These are phyloP conservation scores for Colletotrichum phormii DNA, from an alignment of 2,329 filamentous ascomycete species.

Conservation along the genomic window DNA sequence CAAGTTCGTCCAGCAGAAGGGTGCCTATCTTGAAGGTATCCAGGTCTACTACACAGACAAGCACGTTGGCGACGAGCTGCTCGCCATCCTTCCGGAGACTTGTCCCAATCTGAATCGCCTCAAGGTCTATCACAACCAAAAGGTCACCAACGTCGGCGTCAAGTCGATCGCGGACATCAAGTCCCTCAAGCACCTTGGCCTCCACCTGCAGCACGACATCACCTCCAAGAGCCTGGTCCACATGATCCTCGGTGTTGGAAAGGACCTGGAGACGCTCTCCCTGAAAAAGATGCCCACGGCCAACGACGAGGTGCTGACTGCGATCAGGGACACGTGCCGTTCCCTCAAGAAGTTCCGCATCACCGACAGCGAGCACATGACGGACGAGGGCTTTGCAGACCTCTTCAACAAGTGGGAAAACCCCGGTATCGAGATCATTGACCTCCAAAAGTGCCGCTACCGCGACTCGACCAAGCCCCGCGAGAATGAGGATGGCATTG, in stretches of 20 bases:
- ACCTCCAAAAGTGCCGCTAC: slow-evolving; percentile 82
- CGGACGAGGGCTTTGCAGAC: slow-evolving; percentile 77
- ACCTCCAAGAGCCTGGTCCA: slow-evolving; percentile 68
- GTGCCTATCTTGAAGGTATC: slow-evolving; percentile 72
- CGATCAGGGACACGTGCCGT: slow-evolving; percentile 77
- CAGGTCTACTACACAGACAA: slow-evolving; percentile 88
- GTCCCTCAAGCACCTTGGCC: slow-evolving; percentile 78
- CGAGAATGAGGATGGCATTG: slow-evolving; percentile 73
- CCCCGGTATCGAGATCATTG: slow-evolving; percentile 74
- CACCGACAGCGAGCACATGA: slow-evolving; percentile 79
- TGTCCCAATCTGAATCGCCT: slow-evolving; percentile 79
- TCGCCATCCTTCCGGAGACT: slow-evolving; percentile 69
- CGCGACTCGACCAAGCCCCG: slow-evolving; percentile 78
- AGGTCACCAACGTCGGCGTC: slow-evolving; percentile 75
- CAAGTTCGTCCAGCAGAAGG: slow-evolving; percentile 74
- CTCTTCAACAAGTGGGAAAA: slow-evolving; percentile 86
- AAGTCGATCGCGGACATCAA: slow-evolving; percentile 70
- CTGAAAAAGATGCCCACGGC: slow-evolving; percentile 75
- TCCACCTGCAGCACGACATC: slow-evolving; percentile 72
- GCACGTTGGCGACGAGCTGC: slow-evolving; percentile 79
- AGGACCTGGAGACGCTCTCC: slow-evolving; percentile 80
- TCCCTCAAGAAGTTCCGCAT: slow-evolving; percentile 82
- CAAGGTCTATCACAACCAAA: slow-evolving; percentile 85
- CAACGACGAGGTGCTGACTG: slow-evolving; percentile 76
- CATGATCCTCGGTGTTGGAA: slow-evolving; percentile 72